These are phyloP conservation scores for Helminthosporium solani DNA, from an alignment of 2,329 filamentous ascomycete genomes.

Conservation along the genomic window DNA sequence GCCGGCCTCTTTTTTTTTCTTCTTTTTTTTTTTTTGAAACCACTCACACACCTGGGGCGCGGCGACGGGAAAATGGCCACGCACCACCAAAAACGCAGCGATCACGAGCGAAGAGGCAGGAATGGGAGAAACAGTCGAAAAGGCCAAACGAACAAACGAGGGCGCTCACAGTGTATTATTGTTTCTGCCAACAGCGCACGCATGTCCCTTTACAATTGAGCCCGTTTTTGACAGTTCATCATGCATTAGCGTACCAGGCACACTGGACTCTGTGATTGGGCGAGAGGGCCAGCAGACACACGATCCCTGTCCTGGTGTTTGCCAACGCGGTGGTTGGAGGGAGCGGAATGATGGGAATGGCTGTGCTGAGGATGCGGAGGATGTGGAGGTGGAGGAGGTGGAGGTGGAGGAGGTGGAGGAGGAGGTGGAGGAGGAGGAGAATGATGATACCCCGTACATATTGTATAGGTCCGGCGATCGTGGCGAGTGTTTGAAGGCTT, in stretches of 20 bases:
- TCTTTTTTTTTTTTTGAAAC: too few relatives aligned
- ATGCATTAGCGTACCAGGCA: constrained; percentile 36
- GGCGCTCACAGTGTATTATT: constrained; percentile 26
- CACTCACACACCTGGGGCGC: too few relatives aligned
- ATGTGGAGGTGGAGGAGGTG: too few relatives aligned
- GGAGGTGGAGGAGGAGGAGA: too few relatives aligned
- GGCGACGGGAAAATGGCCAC: background rate
- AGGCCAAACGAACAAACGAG: constrained; percentile 8
- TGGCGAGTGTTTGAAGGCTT: too few relatives aligned
- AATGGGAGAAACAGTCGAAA: constrained; percentile 9
- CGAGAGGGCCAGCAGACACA: background rate
- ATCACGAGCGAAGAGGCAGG: constrained; percentile 2
- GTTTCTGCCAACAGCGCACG: constrained; percentile 24
- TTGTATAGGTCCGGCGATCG: too few relatives aligned
- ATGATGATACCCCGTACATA: too few relatives aligned
- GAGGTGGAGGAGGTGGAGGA: too few relatives aligned
- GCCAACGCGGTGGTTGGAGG: background rate
- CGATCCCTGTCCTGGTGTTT: background rate
- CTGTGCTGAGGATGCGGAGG: too few relatives aligned
- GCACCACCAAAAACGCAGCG: background rate
- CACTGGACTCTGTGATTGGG: background rate
- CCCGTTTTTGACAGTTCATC: constrained; percentile 38
- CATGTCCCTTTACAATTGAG: constrained; percentile 31
- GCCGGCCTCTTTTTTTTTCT: background rate
- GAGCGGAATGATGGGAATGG: too few relatives aligned